Base-by-base conservation (phyloP, 805 yeast genomes). In the Yarrowia sp. region DNA sequence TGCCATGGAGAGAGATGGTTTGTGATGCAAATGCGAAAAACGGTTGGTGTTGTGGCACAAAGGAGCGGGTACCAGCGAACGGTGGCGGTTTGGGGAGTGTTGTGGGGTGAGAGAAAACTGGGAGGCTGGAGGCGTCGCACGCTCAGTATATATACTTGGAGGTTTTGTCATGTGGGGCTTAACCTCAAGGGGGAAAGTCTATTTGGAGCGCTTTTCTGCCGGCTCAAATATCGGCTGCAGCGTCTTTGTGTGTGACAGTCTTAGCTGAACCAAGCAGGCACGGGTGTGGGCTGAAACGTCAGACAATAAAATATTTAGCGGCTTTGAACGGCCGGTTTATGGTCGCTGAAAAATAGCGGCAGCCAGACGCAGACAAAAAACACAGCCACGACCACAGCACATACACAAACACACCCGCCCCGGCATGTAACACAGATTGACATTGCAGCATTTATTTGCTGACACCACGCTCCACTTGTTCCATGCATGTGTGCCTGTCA, bases 401-500 rank as follows among this genome's bases (percentile, higher is more conserved):
- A n/a, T n/a, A n/a, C n/a, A n/a, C n/a, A n/a, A n/a, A n/a, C n/a
- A n/a, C n/a, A n/a, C n/a, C n/a, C n/a, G n/a, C n/a, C n/a, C n/a
- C n/a, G n/a, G n/a, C n/a, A n/a, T n/a, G n/a, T n/a, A n/a, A n/a
- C n/a, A n/a, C n/a, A n/a, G n/a, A n/a, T n/a, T n/a, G n/a, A n/a
- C n/a, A n/a, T n/a, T n/a, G n/a, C n/a, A n/a, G n/a, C n/a, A n/a
- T n/a, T n/a, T n/a, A n/a, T n/a, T n/a, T n/a, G n/a, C n/a, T n/a
- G n/a, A n/a, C n/a, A n/a, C n/a, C n/a, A 44, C 27, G 49, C 49
- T 44, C 33, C 49, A 44, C 49, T 44, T 44, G 49, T 44, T 44
- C 49, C 49, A 44, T 44, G 49, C 49, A 44, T 44, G 49, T 44
- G 49, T 44, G 49, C 49, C 49, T 44, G 49, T 44, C 49, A 18